Percentiles rank a stretch among this genome's conserved stretches.
Evolutionary conservation across 192 early-diverging fungal species (phyloP).

Genomic region (Phlyctochytrium arcticum): DNA sequence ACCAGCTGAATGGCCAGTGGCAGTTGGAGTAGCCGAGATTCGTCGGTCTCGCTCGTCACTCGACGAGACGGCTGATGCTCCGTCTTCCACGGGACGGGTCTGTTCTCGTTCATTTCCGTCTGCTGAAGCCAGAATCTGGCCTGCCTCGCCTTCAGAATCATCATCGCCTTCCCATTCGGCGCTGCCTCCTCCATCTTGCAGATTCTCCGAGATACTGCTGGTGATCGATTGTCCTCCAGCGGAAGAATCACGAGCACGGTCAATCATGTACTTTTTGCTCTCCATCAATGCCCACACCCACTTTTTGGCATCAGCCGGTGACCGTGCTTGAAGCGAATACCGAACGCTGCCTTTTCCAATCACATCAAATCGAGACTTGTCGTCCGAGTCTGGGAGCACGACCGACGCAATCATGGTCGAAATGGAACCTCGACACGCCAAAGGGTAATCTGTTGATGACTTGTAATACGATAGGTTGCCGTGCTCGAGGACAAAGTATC

Average conservation of each 20-base stretch:
- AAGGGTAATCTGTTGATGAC: slow-evolving; percentile 68
- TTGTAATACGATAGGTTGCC: slow-evolving; percentile 83
- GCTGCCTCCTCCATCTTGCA: background rate
- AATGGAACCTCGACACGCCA: slow-evolving; percentile 75
- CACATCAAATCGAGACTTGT: slow-evolving; percentile 73
- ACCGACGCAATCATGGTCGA: slow-evolving; percentile 68
- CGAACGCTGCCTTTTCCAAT: slow-evolving; percentile 71
- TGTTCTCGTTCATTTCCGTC: background rate
- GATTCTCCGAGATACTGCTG: background rate
- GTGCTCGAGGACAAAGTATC: slow-evolving; percentile 79
- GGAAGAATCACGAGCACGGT: slow-evolving; percentile 3
- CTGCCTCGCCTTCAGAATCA: background rate
- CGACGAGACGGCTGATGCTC: background rate
- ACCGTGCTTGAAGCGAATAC: slow-evolving; percentile 65
- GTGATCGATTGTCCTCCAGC: background rate
- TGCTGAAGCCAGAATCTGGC: background rate
- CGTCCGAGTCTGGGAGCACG: slow-evolving; percentile 51
- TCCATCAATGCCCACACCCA: slow-evolving; percentile 79
- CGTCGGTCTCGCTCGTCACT: background rate
- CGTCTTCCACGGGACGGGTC: background rate
- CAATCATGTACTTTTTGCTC: slow-evolving; percentile 65
- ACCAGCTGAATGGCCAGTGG: too few species aligned
- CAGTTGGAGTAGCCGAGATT: background rate
- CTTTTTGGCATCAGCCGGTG: slow-evolving; percentile 69
- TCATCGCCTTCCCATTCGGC: background rate